Base-by-base conservation (phyloP, 73 alveolate genomes). In the Stentor coeruleus region DNA sequence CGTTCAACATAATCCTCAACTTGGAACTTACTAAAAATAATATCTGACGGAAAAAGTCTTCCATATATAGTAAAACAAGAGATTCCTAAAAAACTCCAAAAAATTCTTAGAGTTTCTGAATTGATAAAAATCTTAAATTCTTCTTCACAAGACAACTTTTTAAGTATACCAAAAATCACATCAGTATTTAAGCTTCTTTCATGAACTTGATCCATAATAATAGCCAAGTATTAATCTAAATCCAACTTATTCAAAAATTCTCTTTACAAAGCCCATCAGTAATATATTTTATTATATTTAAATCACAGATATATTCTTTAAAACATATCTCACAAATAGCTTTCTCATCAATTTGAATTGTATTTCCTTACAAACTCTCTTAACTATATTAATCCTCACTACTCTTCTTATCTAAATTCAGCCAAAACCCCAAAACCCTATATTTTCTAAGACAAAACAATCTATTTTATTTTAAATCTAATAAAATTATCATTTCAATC, bases 331-430 rank as follows among this genome's bases (percentile, higher is more conserved):
- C 94, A 86, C 97, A 98, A 55, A 99, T 99, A 0, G 97, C 99
- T 55, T 83, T 83, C 40, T 86, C 77, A 35, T 90, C 92, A 37
- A 86, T 41, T 86, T 85, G 30, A 91, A 55, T 59, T 74, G 76
- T 92, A 93, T 90, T 83, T 90, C 96, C 84, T 87, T 87, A 74
- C 93, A 81, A 72, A 87, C 94, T 84, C 96, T 90, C 81, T 90
- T 87, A n/a, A 90, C 86, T 2, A 93, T 96, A 36, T 98, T 88
- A 74, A 98, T 99, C 0, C 99, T 99, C 2, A 99, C 99, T 3
- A 98, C 99, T 77, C 99, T 94, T 76, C 99, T 90, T 30, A 99
- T 99, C 92, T 98, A 97, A 3, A 99, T 98, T 88, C 99, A 98
- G 3, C 99, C 99, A 6, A 97, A 96, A 36, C 92, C 84, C 3